A percentile compares a stretch with the other conserved stretches of the same genome.
These are phyloP conservation scores for Nannizzia gypsea DNA, from an alignment of 2,329 filamentous ascomycete species.

Conservation along the genomic window DNA sequence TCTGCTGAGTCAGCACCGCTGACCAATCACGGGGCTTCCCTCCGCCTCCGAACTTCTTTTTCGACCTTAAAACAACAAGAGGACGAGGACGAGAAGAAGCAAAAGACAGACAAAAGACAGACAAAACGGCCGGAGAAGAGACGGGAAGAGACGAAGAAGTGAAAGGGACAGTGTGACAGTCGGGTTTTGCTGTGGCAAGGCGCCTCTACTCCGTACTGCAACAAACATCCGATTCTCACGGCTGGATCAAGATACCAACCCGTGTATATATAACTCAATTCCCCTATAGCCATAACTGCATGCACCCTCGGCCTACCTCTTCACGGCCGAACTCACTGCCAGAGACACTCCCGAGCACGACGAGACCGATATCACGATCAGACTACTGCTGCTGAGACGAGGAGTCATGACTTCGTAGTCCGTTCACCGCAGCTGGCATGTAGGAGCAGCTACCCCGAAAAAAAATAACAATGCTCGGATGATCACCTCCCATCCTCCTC, in stretches of 20 bases:
- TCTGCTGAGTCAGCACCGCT: background rate
- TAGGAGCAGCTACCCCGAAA: conserved; percentile 24
- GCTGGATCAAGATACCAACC: background rate
- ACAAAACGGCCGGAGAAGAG: background rate
- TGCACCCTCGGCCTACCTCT: background rate
- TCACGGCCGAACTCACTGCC: background rate
- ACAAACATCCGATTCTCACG: background rate
- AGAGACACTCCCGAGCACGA: background rate
- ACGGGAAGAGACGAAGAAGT: background rate
- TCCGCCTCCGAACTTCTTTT: background rate
- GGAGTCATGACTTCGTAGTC: conserved; percentile 14
- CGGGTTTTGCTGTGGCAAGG: background rate
- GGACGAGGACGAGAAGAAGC: background rate
- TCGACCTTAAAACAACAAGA: background rate
- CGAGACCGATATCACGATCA: background rate
- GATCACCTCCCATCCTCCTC: conserved; percentile 22
- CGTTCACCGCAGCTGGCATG: conserved; percentile 19
- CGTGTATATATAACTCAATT: conserved; percentile 3
- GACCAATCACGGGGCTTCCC: conserved; percentile 1
- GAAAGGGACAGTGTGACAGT: background rate
- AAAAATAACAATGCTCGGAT: conserved; percentile 29
- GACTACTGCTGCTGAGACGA: background rate
- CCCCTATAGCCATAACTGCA: background rate
- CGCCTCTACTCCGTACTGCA: background rate
- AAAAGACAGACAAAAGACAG: background rate